Evolutionary conservation across 2,329 filamentous ascomycete genomes (phyloP), one percentile per base, ranked within the genome.

Genomic region (Fusarium sp.): DNA sequence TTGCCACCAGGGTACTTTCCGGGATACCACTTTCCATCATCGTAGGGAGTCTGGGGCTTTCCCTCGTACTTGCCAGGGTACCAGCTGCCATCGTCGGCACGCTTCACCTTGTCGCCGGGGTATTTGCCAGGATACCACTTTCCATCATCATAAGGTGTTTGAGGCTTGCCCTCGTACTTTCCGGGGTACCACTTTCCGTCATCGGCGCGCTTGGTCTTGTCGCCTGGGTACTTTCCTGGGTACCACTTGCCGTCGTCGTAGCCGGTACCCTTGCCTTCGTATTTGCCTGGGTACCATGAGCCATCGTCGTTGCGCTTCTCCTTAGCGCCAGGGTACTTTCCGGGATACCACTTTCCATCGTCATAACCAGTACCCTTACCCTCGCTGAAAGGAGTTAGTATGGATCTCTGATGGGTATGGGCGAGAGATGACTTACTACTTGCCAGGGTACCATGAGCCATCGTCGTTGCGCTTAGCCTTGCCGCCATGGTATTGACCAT

Each of bases 1-100:
- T 54, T 51, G 13, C 19, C 52, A 11, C 53, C 60, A 3, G 68
- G 66, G 10, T 71, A 65, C 51, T 71, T 71, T n/a, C 60, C 64
- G 11, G 59, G 59, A 7, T 57, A 43, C 54, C 65, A 68, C 43
- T 68, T 55, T 10, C 65, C 65, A 9, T 68, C 63, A 10, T 68
- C 65, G 6, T 48, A 25, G 11, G 16, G 18, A 5, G 44, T 62
- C 7, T 23, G 16, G 9, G 37, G 43, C 49, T 18, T 34, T 10
- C 58, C 65, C 11, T 69, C 65, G 3, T 69, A 69, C 21, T 69
- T 69, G 4, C 65, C 66, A 3, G 37, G 37, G 3, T 52, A 8
- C 54, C 48, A 62, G 2, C 5, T 62, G 0, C 58, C 48, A n/a
- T 62, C 51, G 3, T 45, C 51, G 12, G 39, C 12, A 4, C 58